A percentile compares a stretch with the other conserved stretches of the same genome.
phyloP scores from a whole-genome alignment of 1,284 basidiomycete species.

The Ganoderma lucidum region DNA sequence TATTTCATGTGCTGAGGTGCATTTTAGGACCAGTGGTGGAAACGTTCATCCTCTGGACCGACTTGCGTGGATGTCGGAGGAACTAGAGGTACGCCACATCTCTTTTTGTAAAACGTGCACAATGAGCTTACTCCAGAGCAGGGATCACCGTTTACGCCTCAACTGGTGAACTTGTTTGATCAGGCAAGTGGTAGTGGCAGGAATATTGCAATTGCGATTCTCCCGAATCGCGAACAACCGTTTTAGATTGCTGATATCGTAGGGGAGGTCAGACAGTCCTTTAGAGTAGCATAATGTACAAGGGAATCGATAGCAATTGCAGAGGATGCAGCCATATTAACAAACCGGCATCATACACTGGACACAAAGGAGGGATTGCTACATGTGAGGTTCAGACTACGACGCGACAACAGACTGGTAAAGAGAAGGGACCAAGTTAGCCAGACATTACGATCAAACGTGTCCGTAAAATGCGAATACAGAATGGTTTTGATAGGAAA shows the following conservation, averaged over 20 bases:
- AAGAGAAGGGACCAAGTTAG: slow-evolving; percentile 17
- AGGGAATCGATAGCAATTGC: slow-evolving; percentile 7
- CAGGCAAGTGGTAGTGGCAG: slow-evolving; percentile 70
- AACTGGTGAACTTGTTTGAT: slow-evolving; percentile 70
- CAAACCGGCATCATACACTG: slow-evolving; percentile 7
- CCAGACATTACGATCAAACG: slow-evolving; percentile 10
- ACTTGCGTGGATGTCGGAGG: slow-evolving; percentile 44
- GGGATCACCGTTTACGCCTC: slow-evolving; percentile 42
- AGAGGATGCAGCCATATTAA: not conserved
- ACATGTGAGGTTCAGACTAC: slow-evolving; percentile 31
- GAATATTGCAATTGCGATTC: slow-evolving; percentile 58
- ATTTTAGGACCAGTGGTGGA: slow-evolving; percentile 51
- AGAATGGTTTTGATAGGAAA: not conserved
- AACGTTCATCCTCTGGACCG: slow-evolving; percentile 50
- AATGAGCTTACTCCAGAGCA: slow-evolving; percentile 3
- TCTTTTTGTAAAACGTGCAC: not conserved
- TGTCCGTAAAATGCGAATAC: slow-evolving; percentile 16
- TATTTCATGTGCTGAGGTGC: slow-evolving; percentile 50
- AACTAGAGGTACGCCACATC: slow-evolving; percentile 34
- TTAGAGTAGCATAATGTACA: slow-evolving; percentile 29
- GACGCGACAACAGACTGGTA: slow-evolving; percentile 30
- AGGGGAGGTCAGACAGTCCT: slow-evolving; percentile 5
- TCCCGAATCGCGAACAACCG: not conserved
- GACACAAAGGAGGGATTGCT: slow-evolving; percentile 24
- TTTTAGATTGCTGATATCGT: not conserved